These are phyloP conservation scores for Kitagawia praeruptora DNA, from an alignment of 129 eudicot species.

Conservation along the genomic window DNA sequence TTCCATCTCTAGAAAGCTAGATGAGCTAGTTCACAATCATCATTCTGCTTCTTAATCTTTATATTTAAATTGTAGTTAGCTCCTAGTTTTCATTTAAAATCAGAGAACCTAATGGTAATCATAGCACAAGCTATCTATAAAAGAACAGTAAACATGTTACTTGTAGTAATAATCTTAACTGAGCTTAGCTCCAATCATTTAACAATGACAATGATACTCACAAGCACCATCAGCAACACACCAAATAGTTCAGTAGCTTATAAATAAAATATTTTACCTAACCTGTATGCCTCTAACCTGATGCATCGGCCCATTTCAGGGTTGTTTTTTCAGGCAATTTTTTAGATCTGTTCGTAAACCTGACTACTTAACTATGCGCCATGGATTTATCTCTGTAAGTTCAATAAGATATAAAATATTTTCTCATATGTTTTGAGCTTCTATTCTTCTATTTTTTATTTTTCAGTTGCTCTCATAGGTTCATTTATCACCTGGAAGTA, in stretches of 20 bases:
- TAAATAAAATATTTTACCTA: background rate
- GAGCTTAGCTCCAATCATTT: background rate
- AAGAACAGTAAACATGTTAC: background rate
- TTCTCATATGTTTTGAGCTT: background rate
- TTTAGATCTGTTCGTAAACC: slow-evolving; percentile 57
- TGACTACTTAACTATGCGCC: slow-evolving; percentile 66
- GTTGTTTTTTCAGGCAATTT: slow-evolving; percentile 65
- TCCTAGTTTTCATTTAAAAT: background rate
- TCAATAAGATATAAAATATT: background rate
- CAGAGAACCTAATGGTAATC: background rate
- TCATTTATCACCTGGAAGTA: slow-evolving; percentile 82
- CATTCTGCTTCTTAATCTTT: background rate
- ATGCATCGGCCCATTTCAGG: slow-evolving; percentile 24
- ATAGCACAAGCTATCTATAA: background rate
- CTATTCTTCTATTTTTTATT: background rate
- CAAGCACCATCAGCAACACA: background rate
- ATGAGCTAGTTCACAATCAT: background rate
- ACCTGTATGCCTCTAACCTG: background rate
- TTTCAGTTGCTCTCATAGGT: slow-evolving; percentile 29
- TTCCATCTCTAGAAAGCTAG: background rate
- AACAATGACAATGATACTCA: background rate
- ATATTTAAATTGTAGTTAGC: background rate
- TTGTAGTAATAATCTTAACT: background rate
- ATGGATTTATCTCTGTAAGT: slow-evolving; percentile 69
- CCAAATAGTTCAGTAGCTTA: background rate